Evolutionary conservation across 2,329 filamentous ascomycete species (phyloP).

Genomic region (Zymoseptoria tritici): DNA sequence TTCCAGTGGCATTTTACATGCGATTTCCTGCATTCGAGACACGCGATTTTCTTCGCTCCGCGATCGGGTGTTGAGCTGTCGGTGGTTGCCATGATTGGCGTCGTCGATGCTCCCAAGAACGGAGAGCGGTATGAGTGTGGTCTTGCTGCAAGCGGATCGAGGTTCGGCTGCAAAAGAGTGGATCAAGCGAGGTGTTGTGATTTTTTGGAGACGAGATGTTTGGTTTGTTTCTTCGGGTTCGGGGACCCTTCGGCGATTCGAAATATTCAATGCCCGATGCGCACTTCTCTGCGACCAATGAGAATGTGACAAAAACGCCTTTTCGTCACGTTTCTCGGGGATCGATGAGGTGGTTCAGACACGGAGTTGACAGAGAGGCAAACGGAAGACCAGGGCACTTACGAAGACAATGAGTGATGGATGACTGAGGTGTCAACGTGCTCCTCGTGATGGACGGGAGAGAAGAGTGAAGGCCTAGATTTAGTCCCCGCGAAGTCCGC

Average conservation of each 20-base stretch:
- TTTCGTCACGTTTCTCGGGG: neutral
- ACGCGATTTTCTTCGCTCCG: conserved; percentile 12
- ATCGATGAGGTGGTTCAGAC: neutral
- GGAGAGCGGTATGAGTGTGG: too few species aligned
- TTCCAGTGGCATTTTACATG: conserved; percentile 71
- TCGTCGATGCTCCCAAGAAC: too few species aligned
- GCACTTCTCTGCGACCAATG: neutral
- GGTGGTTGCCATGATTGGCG: too few species aligned
- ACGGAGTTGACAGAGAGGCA: neutral
- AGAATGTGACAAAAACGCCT: neutral
- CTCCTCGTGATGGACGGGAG: neutral
- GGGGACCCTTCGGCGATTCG: neutral
- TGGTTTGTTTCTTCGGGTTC: neutral
- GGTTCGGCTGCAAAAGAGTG: neutral
- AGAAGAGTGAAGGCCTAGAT: too few species aligned
- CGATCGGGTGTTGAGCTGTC: too few species aligned
- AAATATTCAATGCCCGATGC: neutral
- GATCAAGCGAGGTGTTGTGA: neutral
- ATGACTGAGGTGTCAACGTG: neutral
- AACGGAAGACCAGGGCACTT: neutral
- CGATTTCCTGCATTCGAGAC: conserved; percentile 44
- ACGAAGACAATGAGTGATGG: neutral
- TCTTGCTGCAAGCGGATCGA: neutral
- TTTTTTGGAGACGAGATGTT: neutral
- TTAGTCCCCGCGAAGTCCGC: neutral